Conservation (phyloP, 768 basidiomycete species). For the Polyporus arcularius region DNA sequence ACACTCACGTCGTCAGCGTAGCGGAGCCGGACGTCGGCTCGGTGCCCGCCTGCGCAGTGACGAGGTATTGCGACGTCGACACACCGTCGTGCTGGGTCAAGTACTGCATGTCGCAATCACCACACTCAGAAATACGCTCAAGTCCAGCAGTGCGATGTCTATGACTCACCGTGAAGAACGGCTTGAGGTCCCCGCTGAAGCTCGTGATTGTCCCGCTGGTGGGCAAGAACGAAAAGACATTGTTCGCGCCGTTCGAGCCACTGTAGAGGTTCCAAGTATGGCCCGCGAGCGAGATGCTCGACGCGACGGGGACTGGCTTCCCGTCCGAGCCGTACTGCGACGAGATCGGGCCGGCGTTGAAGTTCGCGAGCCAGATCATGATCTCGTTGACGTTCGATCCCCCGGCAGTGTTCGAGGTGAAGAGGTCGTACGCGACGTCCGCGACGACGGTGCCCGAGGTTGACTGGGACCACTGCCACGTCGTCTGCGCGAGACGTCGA, state of each 20-base stretch:
- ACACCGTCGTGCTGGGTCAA: conserved; percentile 49
- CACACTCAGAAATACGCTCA: too few species aligned
- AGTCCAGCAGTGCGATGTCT: too few species aligned
- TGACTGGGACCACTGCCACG: conserved; percentile 58
- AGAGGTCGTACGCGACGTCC: conserved; percentile 64
- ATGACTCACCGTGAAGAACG: conserved; percentile 48
- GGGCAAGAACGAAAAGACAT: conserved; percentile 38
- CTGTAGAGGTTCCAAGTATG: conserved; percentile 58
- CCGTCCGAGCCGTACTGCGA: conserved; percentile 47
- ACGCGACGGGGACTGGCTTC: conserved; percentile 46
- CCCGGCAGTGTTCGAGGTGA: conserved; percentile 53
- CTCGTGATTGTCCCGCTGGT: conserved; percentile 43
- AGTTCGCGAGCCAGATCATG: conserved; percentile 69
- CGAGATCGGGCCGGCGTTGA: conserved; percentile 60
- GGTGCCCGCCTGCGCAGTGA: conserved; percentile 60
- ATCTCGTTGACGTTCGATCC: conserved; percentile 49
- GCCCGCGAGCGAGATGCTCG: conserved; percentile 47
- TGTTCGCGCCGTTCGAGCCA: conserved; percentile 55
- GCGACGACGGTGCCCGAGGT: conserved; percentile 45
- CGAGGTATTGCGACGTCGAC: conserved; percentile 54
- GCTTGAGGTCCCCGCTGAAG: conserved; percentile 56
- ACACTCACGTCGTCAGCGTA: conserved; percentile 52
- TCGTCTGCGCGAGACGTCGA: conserved; percentile 36
- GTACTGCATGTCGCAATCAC: too few species aligned
- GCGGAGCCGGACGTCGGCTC: conserved; percentile 64